phyloP scores from a whole-genome alignment of 2,329 filamentous ascomycete genomes.

The Colletotrichum chrysophilum region DNA sequence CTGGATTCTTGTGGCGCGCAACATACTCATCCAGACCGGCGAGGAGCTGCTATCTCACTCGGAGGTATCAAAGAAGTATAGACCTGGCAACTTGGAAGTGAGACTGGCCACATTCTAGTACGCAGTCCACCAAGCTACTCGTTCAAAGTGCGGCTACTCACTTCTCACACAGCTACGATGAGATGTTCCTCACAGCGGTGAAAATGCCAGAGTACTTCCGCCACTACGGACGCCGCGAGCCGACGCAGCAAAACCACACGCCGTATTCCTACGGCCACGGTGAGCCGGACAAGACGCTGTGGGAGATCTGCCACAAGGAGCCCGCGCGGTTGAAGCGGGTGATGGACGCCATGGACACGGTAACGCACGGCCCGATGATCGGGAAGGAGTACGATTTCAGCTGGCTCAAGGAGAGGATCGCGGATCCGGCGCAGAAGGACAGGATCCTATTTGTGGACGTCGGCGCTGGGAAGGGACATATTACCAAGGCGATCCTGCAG shows the following conservation, averaged over 20 bases:
- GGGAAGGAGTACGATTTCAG: slow-evolving; percentile 30
- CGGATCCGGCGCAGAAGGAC: not conserved
- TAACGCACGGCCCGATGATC: not conserved
- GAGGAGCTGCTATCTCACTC: slow-evolving; percentile 27
- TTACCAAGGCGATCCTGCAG: slow-evolving; percentile 8
- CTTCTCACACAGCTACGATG: not conserved
- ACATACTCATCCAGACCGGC: slow-evolving; percentile 5
- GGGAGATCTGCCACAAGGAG: slow-evolving; percentile 31
- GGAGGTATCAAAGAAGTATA: slow-evolving; percentile 15
- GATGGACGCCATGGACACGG: slow-evolving; percentile 18
- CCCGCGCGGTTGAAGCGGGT: slow-evolving; percentile 27
- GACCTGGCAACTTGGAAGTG: not conserved
- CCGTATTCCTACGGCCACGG: slow-evolving; percentile 32
- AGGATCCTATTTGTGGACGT: slow-evolving; percentile 36
- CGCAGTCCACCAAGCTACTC: not conserved
- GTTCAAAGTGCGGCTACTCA: accelerated
- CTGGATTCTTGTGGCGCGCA: too few relatives aligned
- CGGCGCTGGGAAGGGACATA: slow-evolving; percentile 35
- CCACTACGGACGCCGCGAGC: slow-evolving; percentile 33
- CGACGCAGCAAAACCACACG: slow-evolving; percentile 28
- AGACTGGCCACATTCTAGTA: slow-evolving; percentile 16
- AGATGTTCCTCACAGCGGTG: not conserved
- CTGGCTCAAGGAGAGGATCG: slow-evolving; percentile 26
- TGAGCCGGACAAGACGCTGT: slow-evolving; percentile 32
- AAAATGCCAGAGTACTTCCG: slow-evolving; percentile 24